These are phyloP conservation scores for Boletus tomentosulus DNA, from an alignment of 768 basidiomycete species.

Conservation along the genomic window DNA sequence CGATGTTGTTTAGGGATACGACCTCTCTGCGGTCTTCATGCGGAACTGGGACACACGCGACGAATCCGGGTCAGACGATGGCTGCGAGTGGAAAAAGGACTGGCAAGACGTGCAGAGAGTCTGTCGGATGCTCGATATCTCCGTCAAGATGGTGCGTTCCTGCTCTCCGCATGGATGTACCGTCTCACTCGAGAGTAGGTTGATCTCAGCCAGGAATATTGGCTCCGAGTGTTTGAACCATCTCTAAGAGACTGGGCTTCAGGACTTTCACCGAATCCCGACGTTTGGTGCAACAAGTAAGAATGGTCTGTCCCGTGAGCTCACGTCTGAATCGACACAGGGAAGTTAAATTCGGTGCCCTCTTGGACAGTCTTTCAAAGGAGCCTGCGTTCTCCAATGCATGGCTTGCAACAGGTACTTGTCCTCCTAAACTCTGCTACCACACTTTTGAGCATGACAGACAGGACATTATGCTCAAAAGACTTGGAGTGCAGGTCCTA, in stretches of 20 bases:
- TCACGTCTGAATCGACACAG: conserved; percentile 34
- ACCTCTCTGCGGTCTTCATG: conserved; percentile 91
- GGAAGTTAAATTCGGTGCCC: conserved; percentile 88
- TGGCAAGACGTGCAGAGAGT: conserved; percentile 88
- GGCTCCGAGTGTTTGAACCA: conserved; percentile 88
- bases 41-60: conserved; percentile 92
- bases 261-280: conserved; percentile 88
- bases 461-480: conserved; percentile 86
- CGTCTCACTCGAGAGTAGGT: conserved; percentile 42
- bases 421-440: background rate
- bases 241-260: conserved; percentile 71
- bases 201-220: conserved; percentile 88
- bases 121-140: conserved; percentile 66
- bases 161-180: background rate
- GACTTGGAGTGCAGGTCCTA: conserved; percentile 36
- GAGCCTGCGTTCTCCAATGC: conserved; percentile 32
- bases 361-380: conserved; percentile 58
- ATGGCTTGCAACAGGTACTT: conserved; percentile 79
- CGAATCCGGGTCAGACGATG: conserved; percentile 71
- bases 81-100: conserved; percentile 95
- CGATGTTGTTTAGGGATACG: conserved; percentile 52
- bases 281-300: conserved; percentile 87
- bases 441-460: background rate
- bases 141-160: conserved; percentile 60
- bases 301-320: too few relatives aligned